Percentiles rank a stretch among this genome's conserved stretches.
Conservation (phyloP, 2,329 filamentous ascomycete species). For the Clonostachys rhizophaga region DNA sequence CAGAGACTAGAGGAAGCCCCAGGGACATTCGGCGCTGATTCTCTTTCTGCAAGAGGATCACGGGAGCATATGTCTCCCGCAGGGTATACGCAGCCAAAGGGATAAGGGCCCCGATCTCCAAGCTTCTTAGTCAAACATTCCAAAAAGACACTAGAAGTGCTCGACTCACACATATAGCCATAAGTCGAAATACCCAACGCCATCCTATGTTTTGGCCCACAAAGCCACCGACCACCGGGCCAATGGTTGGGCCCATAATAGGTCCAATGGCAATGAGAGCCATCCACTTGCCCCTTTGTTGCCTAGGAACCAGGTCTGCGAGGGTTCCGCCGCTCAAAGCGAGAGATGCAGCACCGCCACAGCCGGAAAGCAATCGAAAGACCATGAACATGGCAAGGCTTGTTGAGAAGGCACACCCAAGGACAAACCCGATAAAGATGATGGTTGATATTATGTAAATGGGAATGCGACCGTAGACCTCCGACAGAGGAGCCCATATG, state of each 20-base stretch:
- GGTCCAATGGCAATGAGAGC: constrained; percentile 54
- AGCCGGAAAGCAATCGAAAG: constrained; percentile 47
- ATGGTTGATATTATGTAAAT: constrained; percentile 36
- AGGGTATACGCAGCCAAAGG: constrained; percentile 20
- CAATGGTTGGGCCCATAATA: constrained; percentile 26
- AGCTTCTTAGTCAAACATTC: constrained; percentile 12
- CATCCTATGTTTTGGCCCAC: constrained; percentile 57
- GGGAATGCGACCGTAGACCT: constrained; percentile 38
- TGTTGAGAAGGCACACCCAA: constrained; percentile 29
- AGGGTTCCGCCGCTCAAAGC: constrained; percentile 50
- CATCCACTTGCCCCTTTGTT: constrained; percentile 35
- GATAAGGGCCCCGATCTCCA: constrained; percentile 17
- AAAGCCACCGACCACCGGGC: constrained; percentile 47
- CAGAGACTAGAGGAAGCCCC: constrained; percentile 41
- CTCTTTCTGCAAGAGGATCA: constrained; percentile 29
- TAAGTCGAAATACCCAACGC: constrained; percentile 59
- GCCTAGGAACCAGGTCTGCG: constrained; percentile 20
- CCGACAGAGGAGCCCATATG: constrained; percentile 41
- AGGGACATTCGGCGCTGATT: constrained; percentile 26
- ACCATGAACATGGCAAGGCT: constrained; percentile 32
- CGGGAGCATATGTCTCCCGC: constrained; percentile 29
- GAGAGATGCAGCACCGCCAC: constrained; percentile 45
- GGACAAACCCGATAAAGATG: constrained; percentile 27
- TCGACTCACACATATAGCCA: constrained; percentile 43
- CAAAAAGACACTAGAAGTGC: constrained; percentile 1